phyloP scores from a whole-genome alignment of 2,329 filamentous ascomycete genomes.

The Pseudogymnoascus sp. region DNA sequence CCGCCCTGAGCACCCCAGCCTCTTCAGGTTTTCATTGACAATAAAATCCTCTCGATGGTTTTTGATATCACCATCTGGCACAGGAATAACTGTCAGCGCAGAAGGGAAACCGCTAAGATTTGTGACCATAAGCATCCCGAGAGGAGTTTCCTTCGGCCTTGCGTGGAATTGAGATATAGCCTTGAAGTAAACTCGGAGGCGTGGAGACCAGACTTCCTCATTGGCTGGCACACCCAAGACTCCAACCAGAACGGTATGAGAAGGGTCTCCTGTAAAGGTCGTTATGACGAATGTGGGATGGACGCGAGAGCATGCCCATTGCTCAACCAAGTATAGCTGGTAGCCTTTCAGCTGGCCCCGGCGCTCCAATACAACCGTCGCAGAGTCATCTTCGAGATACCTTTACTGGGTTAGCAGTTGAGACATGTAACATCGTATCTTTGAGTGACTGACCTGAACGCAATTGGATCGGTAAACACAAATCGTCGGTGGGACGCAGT shows the following conservation, averaged over 20 bases:
- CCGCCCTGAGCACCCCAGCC: slow-evolving; percentile 83
- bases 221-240: slow-evolving; percentile 77
- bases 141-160: slow-evolving; percentile 68
- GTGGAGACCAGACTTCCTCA: slow-evolving; percentile 69
- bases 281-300: slow-evolving; percentile 88
- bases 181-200: slow-evolving; percentile 76
- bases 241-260: slow-evolving; percentile 69
- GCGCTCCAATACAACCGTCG: slow-evolving; percentile 67
- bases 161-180: slow-evolving; percentile 81
- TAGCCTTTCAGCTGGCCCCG: slow-evolving; percentile 69
- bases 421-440: neutral
- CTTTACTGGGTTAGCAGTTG: slow-evolving; percentile 30
- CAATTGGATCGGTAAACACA: slow-evolving; percentile 59
- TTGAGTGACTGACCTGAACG: slow-evolving; percentile 40
- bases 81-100: slow-evolving; percentile 80
- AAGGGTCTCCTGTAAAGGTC: slow-evolving; percentile 82
- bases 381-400: slow-evolving; percentile 79
- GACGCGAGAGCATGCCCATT: slow-evolving; percentile 90
- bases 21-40: slow-evolving; percentile 89
- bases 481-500: slow-evolving; percentile 38
- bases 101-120: slow-evolving; percentile 90
- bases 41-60: slow-evolving; percentile 79
- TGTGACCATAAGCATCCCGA: slow-evolving; percentile 87
- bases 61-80: slow-evolving; percentile 78
- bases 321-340: slow-evolving; percentile 89